Percentiles rank a stretch among this genome's conserved stretches.
Conservation (phyloP, 768 basidiomycete genomes). For the Amanita fuliginea region DNA sequence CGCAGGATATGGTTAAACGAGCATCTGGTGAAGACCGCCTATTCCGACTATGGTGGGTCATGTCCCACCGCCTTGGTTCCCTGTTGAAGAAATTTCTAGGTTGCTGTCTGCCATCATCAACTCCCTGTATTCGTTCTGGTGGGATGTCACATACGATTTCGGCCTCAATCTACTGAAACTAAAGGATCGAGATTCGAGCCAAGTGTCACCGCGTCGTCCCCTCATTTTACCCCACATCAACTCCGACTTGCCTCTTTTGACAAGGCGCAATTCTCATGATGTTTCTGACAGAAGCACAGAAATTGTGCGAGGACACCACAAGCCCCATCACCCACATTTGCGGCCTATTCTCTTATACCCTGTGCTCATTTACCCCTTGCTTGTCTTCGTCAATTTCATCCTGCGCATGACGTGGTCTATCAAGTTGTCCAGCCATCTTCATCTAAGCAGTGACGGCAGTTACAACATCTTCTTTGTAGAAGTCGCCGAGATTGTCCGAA, state of each 20-base stretch:
- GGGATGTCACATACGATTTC: conserved; percentile 99
- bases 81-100: conserved; percentile 31
- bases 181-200: conserved; percentile 16
- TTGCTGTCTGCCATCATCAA: conserved; percentile 76
- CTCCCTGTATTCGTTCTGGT: conserved; percentile 95
- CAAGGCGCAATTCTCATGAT: conserved; percentile 7
- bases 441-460: conserved; percentile 68
- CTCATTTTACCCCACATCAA: conserved; percentile 37
- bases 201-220: conserved; percentile 27
- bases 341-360: conserved; percentile 70
- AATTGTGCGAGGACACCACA: not conserved
- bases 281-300: not conserved
- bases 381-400: conserved; percentile 73
- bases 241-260: conserved; percentile 21
- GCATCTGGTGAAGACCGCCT: conserved; percentile 49
- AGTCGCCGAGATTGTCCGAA: conserved; percentile 73
- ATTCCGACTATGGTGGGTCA: conserved; percentile 73
- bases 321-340: conserved; percentile 36
- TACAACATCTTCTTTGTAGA: conserved; percentile 84
- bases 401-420: conserved; percentile 91
- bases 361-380: conserved; percentile 73
- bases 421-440: conserved; percentile 80
- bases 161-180: conserved; percentile 67
- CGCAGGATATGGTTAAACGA: conserved; percentile 34
- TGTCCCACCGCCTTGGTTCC: not conserved